Base-by-base conservation (phyloP, 2,329 filamentous ascomycete genomes). In the Beauveria australis region DNA sequence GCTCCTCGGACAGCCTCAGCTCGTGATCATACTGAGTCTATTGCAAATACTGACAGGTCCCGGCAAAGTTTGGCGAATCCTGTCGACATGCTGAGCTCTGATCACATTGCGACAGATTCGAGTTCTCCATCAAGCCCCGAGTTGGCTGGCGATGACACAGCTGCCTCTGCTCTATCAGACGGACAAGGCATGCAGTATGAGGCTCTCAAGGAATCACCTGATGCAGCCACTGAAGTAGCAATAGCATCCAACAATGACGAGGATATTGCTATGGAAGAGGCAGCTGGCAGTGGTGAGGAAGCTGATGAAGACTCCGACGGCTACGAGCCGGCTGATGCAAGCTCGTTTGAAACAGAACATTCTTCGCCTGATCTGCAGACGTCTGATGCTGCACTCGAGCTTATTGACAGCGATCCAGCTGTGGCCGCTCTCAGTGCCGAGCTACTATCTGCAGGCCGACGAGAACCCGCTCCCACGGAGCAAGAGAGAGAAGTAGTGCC, bases 271-370 rank as follows among this genome's bases (percentile, higher is more conserved):
- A 66, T 65, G 64, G 57, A 56, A 19, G 64, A 64, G 37, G 44
- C 48, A 10, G 40, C 12, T 19, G 47, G 53, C 16, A 61, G 53
- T 19, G 52, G 60, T 26, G 64, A 65, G 26, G 67, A 69, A 46
- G 58, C 60, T 5, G 63, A 62, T 37, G 63, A 66, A 22, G 66
- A 63, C 26, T 80, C 80, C 2, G 82, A 85, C 62, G 78, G 73
- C 53, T 84, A 85, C 66, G 81, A 86, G 64, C 82, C 82, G 53
- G 80, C 81, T 19, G 79, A 78, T 59, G 75, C 74, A 4, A 66
- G 66, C 16, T 60, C 67, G 58, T 24, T 66, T 40, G 19, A 67
- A 53, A 58, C 63, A 60, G 24, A 14, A 22, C 41, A 64, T 37
- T 63, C 59, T 46, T 62, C 48, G 7, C 62, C 49, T 5, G 37